Percentiles rank a stretch among this genome's conserved stretches.
Conservation (phyloP, 129 eudicot genomes). For the Pittosporum tobira region DNA sequence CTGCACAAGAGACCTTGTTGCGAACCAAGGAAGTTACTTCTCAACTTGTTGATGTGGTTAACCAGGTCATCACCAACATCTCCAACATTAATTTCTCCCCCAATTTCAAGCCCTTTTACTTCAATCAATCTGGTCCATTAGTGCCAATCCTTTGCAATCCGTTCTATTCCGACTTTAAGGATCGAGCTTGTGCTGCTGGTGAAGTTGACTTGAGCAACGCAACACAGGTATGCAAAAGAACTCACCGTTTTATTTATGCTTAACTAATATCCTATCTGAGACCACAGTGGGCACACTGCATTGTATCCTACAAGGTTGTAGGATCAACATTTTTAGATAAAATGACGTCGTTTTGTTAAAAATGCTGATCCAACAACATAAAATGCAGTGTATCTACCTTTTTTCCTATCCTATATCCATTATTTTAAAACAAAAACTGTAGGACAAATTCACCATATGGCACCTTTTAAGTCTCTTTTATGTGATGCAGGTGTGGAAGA, state of each 20-base stretch:
- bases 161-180: constrained; percentile 34
- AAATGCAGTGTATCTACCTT: too few relatives aligned
- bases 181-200: constrained; percentile 57
- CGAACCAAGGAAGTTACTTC: constrained; percentile 80
- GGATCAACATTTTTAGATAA: too few relatives aligned
- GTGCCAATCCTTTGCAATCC: constrained; percentile 90
- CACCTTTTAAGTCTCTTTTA: neutral
- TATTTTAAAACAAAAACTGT: neutral
- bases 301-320: too few relatives aligned
- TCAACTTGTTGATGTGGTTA: constrained; percentile 60
- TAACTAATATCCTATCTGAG: too few relatives aligned
- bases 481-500: constrained; percentile 50
- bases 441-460: too few relatives aligned
- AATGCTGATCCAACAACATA: too few relatives aligned
- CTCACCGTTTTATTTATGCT: too few relatives aligned
- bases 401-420: neutral
- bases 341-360: too few relatives aligned
- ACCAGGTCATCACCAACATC: constrained; percentile 68
- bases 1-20: constrained; percentile 73
- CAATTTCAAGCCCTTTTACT: constrained; percentile 53
- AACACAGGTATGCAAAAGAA: constrained; percentile 45
- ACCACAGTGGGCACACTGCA: too few relatives aligned
- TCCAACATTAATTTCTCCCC: constrained; percentile 67
- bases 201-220: constrained; percentile 78
- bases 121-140: constrained; percentile 83